Percentiles rank a stretch among this genome's conserved stretches.
phyloP scores from a whole-genome alignment of 495 filamentous ascomycete species.

The Podospora bellae-mahoneyi region DNA sequence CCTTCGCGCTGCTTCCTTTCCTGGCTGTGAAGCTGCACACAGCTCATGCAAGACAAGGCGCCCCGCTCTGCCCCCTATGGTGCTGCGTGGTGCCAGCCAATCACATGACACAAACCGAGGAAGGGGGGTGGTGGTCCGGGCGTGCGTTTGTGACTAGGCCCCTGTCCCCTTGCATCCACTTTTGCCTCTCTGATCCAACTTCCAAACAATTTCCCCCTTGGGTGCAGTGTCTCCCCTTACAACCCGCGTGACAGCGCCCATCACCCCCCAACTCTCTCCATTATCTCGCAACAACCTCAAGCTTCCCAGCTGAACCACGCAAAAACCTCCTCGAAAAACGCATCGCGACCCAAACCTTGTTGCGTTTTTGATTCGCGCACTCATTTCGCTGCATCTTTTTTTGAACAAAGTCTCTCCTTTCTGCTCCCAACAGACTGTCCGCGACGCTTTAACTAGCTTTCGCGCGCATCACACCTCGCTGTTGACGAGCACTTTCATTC shows the following conservation, averaged over 20 bases:
- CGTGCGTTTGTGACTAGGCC: conserved; percentile 22
- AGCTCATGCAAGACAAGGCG: conserved; percentile 21
- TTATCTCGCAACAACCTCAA: conserved; percentile 29
- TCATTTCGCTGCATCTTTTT: conserved; percentile 15
- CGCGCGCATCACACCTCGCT: conserved; percentile 29
- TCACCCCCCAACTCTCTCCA: conserved; percentile 27
- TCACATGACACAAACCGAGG: conserved; percentile 16
- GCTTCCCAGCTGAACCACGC: conserved; percentile 23
- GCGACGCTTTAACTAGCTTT: conserved; percentile 42
- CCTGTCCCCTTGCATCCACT: conserved; percentile 32
- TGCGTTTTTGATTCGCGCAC: conserved; percentile 18
- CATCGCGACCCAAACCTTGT: conserved; percentile 23
- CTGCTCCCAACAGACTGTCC: conserved; percentile 14
- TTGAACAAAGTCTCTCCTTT: neutral
- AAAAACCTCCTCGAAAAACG: conserved; percentile 25
- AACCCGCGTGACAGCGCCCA: conserved; percentile 34
- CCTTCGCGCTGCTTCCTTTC: conserved; percentile 16
- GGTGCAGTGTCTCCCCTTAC: conserved; percentile 30
- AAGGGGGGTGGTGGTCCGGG: conserved; percentile 15
- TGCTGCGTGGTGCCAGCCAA: conserved; percentile 15
- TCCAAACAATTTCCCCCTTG: conserved; percentile 32
- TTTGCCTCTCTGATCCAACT: conserved; percentile 31
- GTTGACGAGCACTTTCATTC: conserved; percentile 8
- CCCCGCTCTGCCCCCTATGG: conserved; percentile 7
- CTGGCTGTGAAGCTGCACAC: conserved; percentile 11